These are phyloP conservation scores for Exidia glandulosa DNA, from an alignment of 768 basidiomycete genomes.

Conservation along the genomic window DNA sequence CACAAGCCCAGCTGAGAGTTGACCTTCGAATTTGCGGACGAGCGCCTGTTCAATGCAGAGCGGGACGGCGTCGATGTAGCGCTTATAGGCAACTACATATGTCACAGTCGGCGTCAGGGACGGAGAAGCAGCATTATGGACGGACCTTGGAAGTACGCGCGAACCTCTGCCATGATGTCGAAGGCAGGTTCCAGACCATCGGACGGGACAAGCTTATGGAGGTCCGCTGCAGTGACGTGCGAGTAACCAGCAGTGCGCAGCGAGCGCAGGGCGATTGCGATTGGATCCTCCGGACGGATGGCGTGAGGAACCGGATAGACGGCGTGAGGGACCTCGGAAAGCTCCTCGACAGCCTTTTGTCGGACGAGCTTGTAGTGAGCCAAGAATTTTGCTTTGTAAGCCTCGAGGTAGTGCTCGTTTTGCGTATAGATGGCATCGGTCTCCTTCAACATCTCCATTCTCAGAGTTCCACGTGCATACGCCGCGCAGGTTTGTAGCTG, in stretches of 20 bases:
- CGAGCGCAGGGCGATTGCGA: too few species aligned
- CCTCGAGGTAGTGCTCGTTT: constrained; percentile 5
- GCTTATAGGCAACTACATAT: constrained; percentile 39
- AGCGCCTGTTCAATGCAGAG: constrained; percentile 45
- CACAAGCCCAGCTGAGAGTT: constrained; percentile 34
- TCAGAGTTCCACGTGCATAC: constrained; percentile 32
- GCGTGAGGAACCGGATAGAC: too few species aligned
- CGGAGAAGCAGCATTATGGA: neutral
- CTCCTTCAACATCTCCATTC: constrained; percentile 32
- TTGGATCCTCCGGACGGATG: too few species aligned
- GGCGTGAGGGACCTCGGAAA: too few species aligned
- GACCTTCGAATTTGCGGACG: constrained; percentile 38
- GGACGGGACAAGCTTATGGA: constrained; percentile 2
- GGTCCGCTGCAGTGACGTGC: constrained; percentile 3
- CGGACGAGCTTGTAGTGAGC: constrained; percentile 11
- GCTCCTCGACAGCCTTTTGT: too few species aligned
- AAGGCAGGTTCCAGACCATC: constrained; percentile 6
- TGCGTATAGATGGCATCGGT: constrained; percentile 7
- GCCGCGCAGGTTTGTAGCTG: constrained; percentile 36
- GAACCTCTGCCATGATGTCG: constrained; percentile 4
- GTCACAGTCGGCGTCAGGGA: neutral
- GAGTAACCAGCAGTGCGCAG: too few species aligned
- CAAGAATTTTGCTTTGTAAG: constrained; percentile 5
- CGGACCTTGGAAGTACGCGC: constrained; percentile 7
- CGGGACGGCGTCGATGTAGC: constrained; percentile 47